Evolutionary conservation across 352 stramenopile species (phyloP), one percentile per base, ranked within the genome.

Genomic region (Pythium scleroteichum): DNA sequence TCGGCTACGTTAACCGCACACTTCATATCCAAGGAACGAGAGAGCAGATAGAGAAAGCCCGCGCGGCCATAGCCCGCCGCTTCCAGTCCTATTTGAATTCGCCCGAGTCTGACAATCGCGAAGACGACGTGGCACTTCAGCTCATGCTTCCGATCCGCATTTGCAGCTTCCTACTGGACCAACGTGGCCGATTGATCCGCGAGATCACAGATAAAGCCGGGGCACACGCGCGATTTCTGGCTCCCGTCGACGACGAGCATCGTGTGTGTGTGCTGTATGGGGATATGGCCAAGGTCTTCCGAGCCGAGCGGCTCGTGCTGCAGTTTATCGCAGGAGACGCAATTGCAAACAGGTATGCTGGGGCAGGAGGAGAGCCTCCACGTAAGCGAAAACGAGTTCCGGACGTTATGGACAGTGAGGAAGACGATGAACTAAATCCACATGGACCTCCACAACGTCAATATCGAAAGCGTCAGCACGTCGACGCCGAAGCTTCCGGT

Each of bases 1-100:
- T 92, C 1, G 82, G 82, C 50, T 78, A 76, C 44, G 23, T 87
- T 12, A 90, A 90, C 62, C 76, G 77, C 19, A 76, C 79, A 27
- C 53, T 90, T 13, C 82, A 92, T 50, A 69, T 92, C 12, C 79
- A 88, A 67, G 82, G 82, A 33, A 75, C 46, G 7, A 47, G n/a
- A 13, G 63, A 77, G 20, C 75, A 90, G 44, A 58, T 72, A 17
- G 71, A 87, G 38, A 70, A 74, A 24, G 79, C 79, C 10, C 47
- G 58, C 6, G 53, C 41, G 10, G 74, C 70, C 20, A 52, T 92
- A 10, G 69, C 67, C 19, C 62, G 79, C 27, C 75, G 73, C 16
- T 39, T 87, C n/a, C 48, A 70, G n/a, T 53, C 57, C 3, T 73
- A 62, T 20, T 24, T 72, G 26, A 20, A 35, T 12, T 47, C 44